Evolutionary conservation across 805 yeast genomes (phyloP).

Genomic region (Millerago galiae): DNA sequence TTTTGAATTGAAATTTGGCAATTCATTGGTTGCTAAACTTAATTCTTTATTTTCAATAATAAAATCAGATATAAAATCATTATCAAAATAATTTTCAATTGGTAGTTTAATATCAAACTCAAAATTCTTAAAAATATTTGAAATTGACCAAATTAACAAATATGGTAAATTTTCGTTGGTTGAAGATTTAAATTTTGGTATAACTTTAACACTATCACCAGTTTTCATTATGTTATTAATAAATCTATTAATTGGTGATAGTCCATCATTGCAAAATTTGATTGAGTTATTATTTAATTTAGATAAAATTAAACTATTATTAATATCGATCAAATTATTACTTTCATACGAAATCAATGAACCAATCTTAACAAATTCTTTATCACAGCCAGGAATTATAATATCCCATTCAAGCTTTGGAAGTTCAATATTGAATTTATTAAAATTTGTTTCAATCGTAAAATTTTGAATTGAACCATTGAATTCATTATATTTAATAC

Average conservation of each 20-base stretch:
- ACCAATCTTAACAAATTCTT: not conserved
- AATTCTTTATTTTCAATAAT: not conserved
- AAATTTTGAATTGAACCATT: not conserved
- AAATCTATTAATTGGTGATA: constrained; percentile 17
- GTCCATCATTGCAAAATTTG: constrained; percentile 13
- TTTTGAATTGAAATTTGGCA: constrained; percentile 2
- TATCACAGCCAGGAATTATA: constrained; percentile 13
- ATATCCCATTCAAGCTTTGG: constrained; percentile 17
- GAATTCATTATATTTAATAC: not conserved
- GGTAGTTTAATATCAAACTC: not conserved
- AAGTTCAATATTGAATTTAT: not conserved
- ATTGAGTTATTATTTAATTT: too few species aligned
- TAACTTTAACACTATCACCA: not conserved
- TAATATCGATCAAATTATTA: not conserved
- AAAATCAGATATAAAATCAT: not conserved
- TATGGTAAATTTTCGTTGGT: constrained; percentile 12
- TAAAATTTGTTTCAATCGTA: not conserved
- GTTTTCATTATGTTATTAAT: constrained; percentile 1
- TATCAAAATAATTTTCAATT: not conserved
- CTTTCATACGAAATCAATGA: not conserved
- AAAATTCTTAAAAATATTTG: constrained; percentile 11
- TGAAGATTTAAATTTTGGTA: constrained; percentile 8
- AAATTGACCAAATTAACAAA: constrained; percentile 11
- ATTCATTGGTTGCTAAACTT: not conserved
- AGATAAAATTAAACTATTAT: too few species aligned